Percentiles rank a stretch among this genome's conserved stretches.
Evolutionary conservation across 805 yeast species (phyloP).

Genomic region (Candida broadrunensis): DNA sequence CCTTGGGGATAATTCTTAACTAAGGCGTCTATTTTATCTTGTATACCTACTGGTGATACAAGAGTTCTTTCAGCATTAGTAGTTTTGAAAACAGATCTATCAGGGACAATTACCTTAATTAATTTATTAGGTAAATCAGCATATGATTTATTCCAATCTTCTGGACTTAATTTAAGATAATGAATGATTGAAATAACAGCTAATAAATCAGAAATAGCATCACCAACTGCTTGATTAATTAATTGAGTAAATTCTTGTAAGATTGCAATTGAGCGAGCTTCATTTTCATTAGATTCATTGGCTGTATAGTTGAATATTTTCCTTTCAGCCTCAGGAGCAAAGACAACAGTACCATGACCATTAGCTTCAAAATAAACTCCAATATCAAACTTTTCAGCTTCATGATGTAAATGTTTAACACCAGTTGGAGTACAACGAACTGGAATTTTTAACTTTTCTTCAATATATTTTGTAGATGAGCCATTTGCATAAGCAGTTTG

Average conservation of each 20-base stretch:
- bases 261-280: slow-evolving; percentile 48
- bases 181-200: slow-evolving; percentile 66
- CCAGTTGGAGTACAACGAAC: slow-evolving; percentile 93
- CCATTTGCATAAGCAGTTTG: slow-evolving; percentile 99
- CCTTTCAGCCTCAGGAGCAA: slow-evolving; percentile 51
- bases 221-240: slow-evolving; percentile 98
- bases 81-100: slow-evolving; percentile 75
- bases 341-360: slow-evolving; percentile 97
- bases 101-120: slow-evolving; percentile 78
- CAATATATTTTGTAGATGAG: slow-evolving; percentile 72
- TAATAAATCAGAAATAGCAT: slow-evolving; percentile 89
- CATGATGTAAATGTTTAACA: slow-evolving; percentile 94
- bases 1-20: slow-evolving; percentile 59
- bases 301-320: slow-evolving; percentile 32
- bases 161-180: slow-evolving; percentile 56
- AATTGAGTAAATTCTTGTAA: slow-evolving; percentile 62
- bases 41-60: slow-evolving; percentile 75
- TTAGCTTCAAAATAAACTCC: slow-evolving; percentile 98
- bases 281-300: slow-evolving; percentile 31
- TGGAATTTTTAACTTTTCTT: slow-evolving; percentile 61
- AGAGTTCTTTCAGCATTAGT: slow-evolving; percentile 88
- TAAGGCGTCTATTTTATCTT: slow-evolving; percentile 61
- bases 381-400: slow-evolving; percentile 77
- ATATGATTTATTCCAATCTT: slow-evolving; percentile 74
- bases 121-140: slow-evolving; percentile 84